Base-by-base conservation (phyloP, 2,329 filamentous ascomycete genomes). In the Zopfia rhizophila region DNA sequence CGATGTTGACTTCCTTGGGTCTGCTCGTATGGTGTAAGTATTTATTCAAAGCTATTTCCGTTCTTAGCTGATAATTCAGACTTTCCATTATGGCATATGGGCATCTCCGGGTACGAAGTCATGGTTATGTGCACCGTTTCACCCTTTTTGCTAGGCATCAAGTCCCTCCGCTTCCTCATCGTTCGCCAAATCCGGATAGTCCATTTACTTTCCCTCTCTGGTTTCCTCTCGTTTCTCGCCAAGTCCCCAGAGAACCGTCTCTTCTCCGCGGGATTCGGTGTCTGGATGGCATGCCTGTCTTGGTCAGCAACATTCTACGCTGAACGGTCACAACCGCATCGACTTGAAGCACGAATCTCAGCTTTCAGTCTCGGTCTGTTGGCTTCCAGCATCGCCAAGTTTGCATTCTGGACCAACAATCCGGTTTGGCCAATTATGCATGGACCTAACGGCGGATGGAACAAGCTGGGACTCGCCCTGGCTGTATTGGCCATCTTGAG, bases 21-120 rank as follows among this genome's bases (percentile, higher is more conserved):
- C 79, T 99, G 31, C 80, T 90, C 29, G 88, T 99, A 31, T 99
- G 94, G 94, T 99, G 88, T 91, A 84, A 82, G 88, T 83, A 12
- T 11, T 12, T 27, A 5, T 18, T 12, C 7, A 4, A n/a, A 14
- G 8, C 13, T 22, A 14, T n/a, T 12, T 7, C 3, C 3, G 14
- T 8, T 12, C 29, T 42, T n/a, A n/a, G 21, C 63, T 67, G 36
- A 69, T 45, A 12, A 24, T 3, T 2, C 53, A 91, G 88, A 95
- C 73, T 99, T 99, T 70, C 94, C 94, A 11, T 83, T 99, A 8
- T 99, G 94, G 94, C 86, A 97, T 70, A 99, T 99, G 94, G 94
- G 94, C 19, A 95, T 99, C 50, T 97, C 93, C 3, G 94, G 94
- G 53, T 99, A 94, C 67, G 94, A 99, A 74, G 88, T 86, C 30